These are phyloP conservation scores for Fusarium sp. DNA, from an alignment of 2,329 filamentous ascomycete species.

Conservation along the genomic window DNA sequence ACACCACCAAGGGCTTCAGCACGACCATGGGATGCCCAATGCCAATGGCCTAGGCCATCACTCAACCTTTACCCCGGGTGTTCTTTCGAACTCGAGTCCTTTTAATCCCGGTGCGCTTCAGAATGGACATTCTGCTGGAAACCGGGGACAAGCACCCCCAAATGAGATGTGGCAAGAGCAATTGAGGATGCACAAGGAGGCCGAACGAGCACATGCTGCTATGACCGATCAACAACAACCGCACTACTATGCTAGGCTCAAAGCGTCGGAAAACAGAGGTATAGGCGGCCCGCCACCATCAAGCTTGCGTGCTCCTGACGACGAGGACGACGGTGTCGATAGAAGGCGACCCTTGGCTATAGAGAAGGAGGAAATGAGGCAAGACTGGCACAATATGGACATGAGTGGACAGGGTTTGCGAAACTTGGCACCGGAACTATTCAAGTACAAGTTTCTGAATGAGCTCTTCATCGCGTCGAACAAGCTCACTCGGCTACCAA, in stretches of 20 bases:
- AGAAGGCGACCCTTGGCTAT: constrained; percentile 74
- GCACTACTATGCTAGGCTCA: constrained; percentile 79
- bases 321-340: constrained; percentile 68
- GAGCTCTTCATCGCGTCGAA: constrained; percentile 96
- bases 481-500: constrained; percentile 83
- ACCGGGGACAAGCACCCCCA: constrained; percentile 65
- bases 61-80: constrained; percentile 52
- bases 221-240: constrained; percentile 76
- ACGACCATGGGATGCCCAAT: constrained; percentile 68
- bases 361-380: constrained; percentile 74
- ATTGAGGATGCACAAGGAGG: constrained; percentile 81
- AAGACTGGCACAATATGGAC: constrained; percentile 94
- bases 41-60: constrained; percentile 67
- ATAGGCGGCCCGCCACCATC: constrained; percentile 68
- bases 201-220: constrained; percentile 78
- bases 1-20: constrained; percentile 71
- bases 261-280: constrained; percentile 77
- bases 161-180: constrained; percentile 90
- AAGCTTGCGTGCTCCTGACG: constrained; percentile 62
- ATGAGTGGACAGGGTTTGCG: constrained; percentile 96
- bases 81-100: constrained; percentile 74
- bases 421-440: constrained; percentile 82
- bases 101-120: constrained; percentile 68
- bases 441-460: constrained; percentile 88
- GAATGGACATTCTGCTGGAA: constrained; percentile 66